These are phyloP conservation scores for Leucogyrophana mollusca DNA, from an alignment of 768 basidiomycete genomes.

Conservation along the genomic window DNA sequence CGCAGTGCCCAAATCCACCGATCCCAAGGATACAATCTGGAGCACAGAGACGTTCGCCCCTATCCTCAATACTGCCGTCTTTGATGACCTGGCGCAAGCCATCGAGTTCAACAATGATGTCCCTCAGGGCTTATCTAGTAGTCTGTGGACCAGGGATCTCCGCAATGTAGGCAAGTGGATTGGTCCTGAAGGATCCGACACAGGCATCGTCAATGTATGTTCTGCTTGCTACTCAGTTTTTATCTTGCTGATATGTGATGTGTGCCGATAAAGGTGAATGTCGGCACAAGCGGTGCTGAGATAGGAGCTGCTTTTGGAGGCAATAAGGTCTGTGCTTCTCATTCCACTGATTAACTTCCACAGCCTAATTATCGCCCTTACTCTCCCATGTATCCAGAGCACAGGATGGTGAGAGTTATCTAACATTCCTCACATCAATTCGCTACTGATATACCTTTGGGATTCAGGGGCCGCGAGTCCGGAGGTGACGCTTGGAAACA, in stretches of 20 bases:
- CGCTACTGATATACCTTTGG: conserved; percentile 17
- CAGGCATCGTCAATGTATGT: conserved; percentile 89
- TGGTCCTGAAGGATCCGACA: conserved; percentile 84
- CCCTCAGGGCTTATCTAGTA: conserved; percentile 88
- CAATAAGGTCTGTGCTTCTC: conserved; percentile 66
- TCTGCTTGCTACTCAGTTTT: background rate
- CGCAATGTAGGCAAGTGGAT: conserved; percentile 89
- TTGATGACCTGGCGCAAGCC: conserved; percentile 83
- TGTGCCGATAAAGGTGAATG: conserved; percentile 52
- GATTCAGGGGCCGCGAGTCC: conserved; percentile 84
- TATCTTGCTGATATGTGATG: conserved; percentile 7
- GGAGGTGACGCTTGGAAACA: conserved; percentile 99
- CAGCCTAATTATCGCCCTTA: conserved; percentile 12
- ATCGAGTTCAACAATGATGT: conserved; percentile 91
- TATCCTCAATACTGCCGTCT: conserved; percentile 82
- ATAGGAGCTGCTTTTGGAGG: conserved; percentile 91
- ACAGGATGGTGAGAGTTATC: conserved; percentile 68
- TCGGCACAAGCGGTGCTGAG: conserved; percentile 67
- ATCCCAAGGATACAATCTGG: conserved; percentile 64
- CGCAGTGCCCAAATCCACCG: conserved; percentile 59
- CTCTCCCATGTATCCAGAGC: conserved; percentile 45
- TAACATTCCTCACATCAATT: conserved; percentile 12
- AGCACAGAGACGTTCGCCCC: conserved; percentile 84
- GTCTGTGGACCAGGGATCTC: conserved; percentile 86
- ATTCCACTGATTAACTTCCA: conserved; percentile 11